Evolutionary conservation across 2,329 filamentous ascomycete genomes (phyloP), one percentile per base, ranked within the genome.

Genomic region (Penicillium thymicola): DNA sequence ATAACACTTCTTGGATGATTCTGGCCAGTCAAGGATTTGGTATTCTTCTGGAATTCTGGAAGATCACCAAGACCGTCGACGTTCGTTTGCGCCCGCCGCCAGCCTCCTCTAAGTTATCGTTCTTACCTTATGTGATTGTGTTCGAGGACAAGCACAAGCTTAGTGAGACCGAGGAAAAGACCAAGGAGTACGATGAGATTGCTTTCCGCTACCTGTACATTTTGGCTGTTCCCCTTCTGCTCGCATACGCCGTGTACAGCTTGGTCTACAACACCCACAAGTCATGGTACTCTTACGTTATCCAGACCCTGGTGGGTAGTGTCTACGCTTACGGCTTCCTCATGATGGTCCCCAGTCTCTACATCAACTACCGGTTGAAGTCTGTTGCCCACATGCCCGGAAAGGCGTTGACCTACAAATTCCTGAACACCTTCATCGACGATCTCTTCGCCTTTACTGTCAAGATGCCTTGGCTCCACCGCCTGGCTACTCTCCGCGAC

Each of bases 1-100:
- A 97, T 57, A 95, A 94, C 73, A 99, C 94, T 0, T 96, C 89
- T 62, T 99, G 93, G 93, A 97, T 99, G 92, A 97, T 99, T 66
- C 81, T 99, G 21, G 92, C 92, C 49, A 89, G 90, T 11, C 94
- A 99, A 78, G 94, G 89, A 21, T 86, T 96, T 60, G 92, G 92
- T 49, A 89, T 90, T 54, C 74, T 87, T 2, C 81, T 90, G 47
- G 88, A 90, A 74, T 86, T 86, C 42, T 99, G 94, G 94, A 99
- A 99, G 76, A 87, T 99, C 67, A 99, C 94, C 10, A 97, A 96
- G 50, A 85, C 92, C 0, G 94, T 97, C 67, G 86, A 99, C 68
- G 89, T 99, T 55, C 87, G 91, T 53, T 67, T 97, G 56, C 88
- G 90, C 13, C 81, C 85, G 4, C 83, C 88, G 0, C 78, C 82